Evolutionary conservation across 1,139 yeast species (phyloP).

Genomic region (Protomyces gravidus): DNA sequence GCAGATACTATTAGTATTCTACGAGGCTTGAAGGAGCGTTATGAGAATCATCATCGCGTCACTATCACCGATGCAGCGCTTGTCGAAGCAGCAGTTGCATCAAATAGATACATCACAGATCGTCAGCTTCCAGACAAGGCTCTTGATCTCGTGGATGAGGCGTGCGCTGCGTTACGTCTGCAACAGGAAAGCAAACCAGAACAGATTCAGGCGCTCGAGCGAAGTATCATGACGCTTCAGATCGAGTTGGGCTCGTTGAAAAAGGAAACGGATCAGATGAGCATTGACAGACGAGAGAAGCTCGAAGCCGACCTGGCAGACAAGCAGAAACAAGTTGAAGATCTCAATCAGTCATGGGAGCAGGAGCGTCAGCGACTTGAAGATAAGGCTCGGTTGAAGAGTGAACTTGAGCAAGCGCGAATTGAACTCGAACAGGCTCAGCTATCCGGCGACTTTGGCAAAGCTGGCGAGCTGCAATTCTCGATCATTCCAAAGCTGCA

Average conservation of each 20-base stretch:
- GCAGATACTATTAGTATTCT: slow-evolving; percentile 86
- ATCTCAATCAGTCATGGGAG: slow-evolving; percentile 82
- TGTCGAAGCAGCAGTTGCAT: slow-evolving; percentile 87
- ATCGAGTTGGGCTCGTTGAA: slow-evolving; percentile 89
- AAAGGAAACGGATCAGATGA: slow-evolving; percentile 83
- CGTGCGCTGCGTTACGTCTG: slow-evolving; percentile 86
- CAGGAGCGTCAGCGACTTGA: slow-evolving; percentile 66
- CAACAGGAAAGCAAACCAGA: slow-evolving; percentile 98
- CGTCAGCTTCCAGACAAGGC: slow-evolving; percentile 83
- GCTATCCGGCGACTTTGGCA: slow-evolving; percentile 77
- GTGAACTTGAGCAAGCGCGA: slow-evolving; percentile 76
- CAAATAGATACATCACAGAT: slow-evolving; percentile 87
- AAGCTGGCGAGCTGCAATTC: slow-evolving; percentile 85
- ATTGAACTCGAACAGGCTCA: slow-evolving; percentile 77
- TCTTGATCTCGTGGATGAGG: slow-evolving; percentile 89
- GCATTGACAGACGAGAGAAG: slow-evolving; percentile 63
- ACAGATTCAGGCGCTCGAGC: slow-evolving; percentile 80
- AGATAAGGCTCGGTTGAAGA: slow-evolving; percentile 68
- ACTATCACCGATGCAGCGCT: slow-evolving; percentile 87
- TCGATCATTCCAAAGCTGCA: slow-evolving; percentile 78
- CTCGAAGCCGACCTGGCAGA: slow-evolving; percentile 61
- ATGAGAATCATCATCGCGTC: slow-evolving; percentile 98
- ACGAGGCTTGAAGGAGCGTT: slow-evolving; percentile 87
- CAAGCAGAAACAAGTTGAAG: slow-evolving; percentile 60
- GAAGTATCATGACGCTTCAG: slow-evolving; percentile 87